phyloP scores from a whole-genome alignment of 352 stramenopile species.

The Blastocystis sp. region DNA sequence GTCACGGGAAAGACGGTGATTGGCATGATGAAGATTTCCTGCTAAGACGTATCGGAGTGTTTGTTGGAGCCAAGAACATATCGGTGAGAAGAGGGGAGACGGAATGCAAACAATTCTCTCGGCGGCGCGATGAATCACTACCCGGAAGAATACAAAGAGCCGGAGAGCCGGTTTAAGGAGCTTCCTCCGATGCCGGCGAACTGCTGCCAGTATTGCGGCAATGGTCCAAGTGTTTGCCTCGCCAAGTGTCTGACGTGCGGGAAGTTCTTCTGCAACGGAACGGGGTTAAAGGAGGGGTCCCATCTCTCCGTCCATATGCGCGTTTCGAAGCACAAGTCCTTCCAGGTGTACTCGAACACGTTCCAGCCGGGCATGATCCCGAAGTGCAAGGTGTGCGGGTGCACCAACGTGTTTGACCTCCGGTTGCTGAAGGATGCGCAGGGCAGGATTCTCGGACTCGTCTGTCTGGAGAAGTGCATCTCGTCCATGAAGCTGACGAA shows the following conservation, averaged over 20 bases:
- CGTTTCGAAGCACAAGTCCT: background rate
- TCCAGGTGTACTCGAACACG: background rate
- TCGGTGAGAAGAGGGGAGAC: too few relatives aligned
- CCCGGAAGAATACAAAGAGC: too few relatives aligned
- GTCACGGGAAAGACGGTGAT: conserved; percentile 36
- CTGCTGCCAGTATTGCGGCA: too few relatives aligned
- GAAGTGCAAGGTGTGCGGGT: background rate
- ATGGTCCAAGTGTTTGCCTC: background rate
- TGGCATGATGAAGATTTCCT: conserved; percentile 32
- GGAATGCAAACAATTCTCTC: too few relatives aligned
- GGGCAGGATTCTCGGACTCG: background rate
- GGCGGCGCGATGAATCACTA: too few relatives aligned
- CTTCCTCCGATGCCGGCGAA: too few relatives aligned
- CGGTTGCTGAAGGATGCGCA: background rate
- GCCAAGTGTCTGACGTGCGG: conserved; percentile 28
- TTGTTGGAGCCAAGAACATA: too few relatives aligned
- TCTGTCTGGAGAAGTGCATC: conserved; percentile 81
- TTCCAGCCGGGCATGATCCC: background rate
- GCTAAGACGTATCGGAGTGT: too few relatives aligned
- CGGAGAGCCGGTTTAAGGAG: too few relatives aligned
- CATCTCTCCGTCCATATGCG: conserved; percentile 39
- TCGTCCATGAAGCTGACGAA: conserved; percentile 93
- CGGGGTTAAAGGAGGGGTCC: background rate
- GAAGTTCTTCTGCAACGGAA: conserved; percentile 21
- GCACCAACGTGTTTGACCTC: conserved; percentile 14